phyloP scores from a whole-genome alignment of 108 stramenopile genomes.

The Aurantiochytrium sp. region DNA sequence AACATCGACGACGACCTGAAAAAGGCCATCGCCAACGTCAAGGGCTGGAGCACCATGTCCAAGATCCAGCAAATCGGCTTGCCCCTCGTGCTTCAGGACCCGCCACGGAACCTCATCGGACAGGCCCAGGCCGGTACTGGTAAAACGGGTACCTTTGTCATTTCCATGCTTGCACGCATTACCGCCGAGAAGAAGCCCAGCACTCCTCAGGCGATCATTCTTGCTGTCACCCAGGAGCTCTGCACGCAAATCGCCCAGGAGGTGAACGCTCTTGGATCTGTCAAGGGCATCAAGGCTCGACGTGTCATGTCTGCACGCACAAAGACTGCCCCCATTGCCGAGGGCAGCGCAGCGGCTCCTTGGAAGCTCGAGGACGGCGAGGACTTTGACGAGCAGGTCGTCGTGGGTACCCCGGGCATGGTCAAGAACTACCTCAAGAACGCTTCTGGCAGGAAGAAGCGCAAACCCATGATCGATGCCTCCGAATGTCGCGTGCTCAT shows the following conservation, averaged over 20 bases:
- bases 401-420: not conserved
- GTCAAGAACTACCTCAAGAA: slow-evolving; percentile 16
- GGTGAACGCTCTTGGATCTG: not conserved
- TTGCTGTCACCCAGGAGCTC: slow-evolving; percentile 14
- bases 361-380: not conserved
- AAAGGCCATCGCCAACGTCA: slow-evolving; percentile 4
- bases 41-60: slow-evolving; percentile 5
- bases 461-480: slow-evolving; percentile 6
- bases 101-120: slow-evolving; percentile 15
- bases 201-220: not conserved
- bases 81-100: not conserved
- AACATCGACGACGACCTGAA: slow-evolving; percentile 3
- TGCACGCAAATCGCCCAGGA: slow-evolving; percentile 15
- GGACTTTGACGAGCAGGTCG: slow-evolving; percentile 17
- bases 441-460: not conserved
- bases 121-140: slow-evolving; percentile 33
- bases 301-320: not conserved
- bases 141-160: slow-evolving; percentile 27
- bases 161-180: slow-evolving; percentile 14
- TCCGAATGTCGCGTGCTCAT: not conserved
- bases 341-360: not conserved
- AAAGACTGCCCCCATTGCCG: not conserved
- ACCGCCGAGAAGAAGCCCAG: not conserved
- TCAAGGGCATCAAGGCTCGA: slow-evolving; percentile 1
- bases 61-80: slow-evolving; percentile 14